phyloP scores from a whole-genome alignment of 768 basidiomycete genomes.

The Boletus rex-veris region DNA sequence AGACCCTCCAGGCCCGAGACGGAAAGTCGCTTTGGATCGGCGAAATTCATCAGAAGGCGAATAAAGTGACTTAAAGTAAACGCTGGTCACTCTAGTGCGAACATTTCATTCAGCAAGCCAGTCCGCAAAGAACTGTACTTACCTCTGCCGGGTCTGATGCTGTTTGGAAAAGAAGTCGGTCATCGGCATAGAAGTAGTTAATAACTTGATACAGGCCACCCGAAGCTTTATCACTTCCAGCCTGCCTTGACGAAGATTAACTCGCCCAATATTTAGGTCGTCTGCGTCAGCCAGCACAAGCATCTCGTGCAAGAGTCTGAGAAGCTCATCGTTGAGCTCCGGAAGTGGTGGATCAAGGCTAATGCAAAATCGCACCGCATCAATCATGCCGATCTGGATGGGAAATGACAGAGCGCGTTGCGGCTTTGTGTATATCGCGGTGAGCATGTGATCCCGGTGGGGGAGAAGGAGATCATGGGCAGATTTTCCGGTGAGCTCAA shows the following conservation, averaged over 20 bases:
- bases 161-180: slow-evolving; percentile 92
- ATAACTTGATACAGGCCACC: slow-evolving; percentile 87
- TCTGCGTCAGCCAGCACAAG: slow-evolving; percentile 95
- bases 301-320: slow-evolving; percentile 83
- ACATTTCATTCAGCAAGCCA: slow-evolving; percentile 3
- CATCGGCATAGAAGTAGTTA: slow-evolving; percentile 92
- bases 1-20: slow-evolving; percentile 91
- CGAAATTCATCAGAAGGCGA: slow-evolving; percentile 95
- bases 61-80: slow-evolving; percentile 98
- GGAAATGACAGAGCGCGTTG: slow-evolving; percentile 92
- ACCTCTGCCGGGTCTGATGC: slow-evolving; percentile 83
- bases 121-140: slow-evolving; percentile 12
- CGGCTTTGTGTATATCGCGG: slow-evolving; percentile 93
- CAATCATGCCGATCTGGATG: slow-evolving; percentile 97
- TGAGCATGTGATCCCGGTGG: slow-evolving; percentile 84
- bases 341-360: slow-evolving; percentile 85
- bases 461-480: slow-evolving; percentile 73
- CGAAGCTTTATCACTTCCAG: slow-evolving; percentile 85
- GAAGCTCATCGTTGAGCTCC: slow-evolving; percentile 87
- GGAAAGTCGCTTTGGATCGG: slow-evolving; percentile 91
- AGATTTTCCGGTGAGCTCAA: slow-evolving; percentile 70
- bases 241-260: slow-evolving; percentile 70
- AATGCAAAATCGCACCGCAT: slow-evolving; percentile 92
- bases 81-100: slow-evolving; percentile 72
- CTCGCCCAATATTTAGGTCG: slow-evolving; percentile 75